Conservation (phyloP, 2,329 filamentous ascomycete genomes). For the Exophiala phaeomuriformis region DNA sequence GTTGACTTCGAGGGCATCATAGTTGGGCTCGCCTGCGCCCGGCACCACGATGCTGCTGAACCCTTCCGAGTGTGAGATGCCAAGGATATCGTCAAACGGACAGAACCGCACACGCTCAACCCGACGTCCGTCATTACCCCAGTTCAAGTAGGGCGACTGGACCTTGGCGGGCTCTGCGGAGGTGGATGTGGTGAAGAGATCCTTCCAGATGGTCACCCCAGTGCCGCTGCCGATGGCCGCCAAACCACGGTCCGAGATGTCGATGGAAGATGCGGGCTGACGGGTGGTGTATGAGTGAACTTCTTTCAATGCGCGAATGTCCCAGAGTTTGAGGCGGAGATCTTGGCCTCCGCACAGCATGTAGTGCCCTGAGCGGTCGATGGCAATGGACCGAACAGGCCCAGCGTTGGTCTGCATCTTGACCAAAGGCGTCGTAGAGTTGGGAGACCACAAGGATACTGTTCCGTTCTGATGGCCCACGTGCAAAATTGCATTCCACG, state of each 20-base stretch:
- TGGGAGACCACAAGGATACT: slow-evolving; percentile 93
- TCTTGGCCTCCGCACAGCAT: slow-evolving; percentile 94
- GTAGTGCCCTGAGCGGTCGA: slow-evolving; percentile 86
- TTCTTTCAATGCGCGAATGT: slow-evolving; percentile 87
- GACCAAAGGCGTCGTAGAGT: slow-evolving; percentile 74
- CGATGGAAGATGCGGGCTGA: slow-evolving; percentile 71
- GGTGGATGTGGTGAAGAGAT: slow-evolving; percentile 70
- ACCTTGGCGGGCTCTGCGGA: slow-evolving; percentile 66
- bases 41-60: slow-evolving; percentile 88
- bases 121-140: slow-evolving; percentile 68
- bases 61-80: slow-evolving; percentile 73
- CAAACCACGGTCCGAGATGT: slow-evolving; percentile 81
- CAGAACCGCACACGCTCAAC: slow-evolving; percentile 85
- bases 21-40: slow-evolving; percentile 94
- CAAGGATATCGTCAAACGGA: slow-evolving; percentile 88
- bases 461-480: slow-evolving; percentile 92
- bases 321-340: slow-evolving; percentile 88
- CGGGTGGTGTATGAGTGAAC: slow-evolving; percentile 82
- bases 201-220: slow-evolving; percentile 81
- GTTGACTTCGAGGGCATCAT: slow-evolving; percentile 86
- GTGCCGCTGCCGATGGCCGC: slow-evolving; percentile 90
- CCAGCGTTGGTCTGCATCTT: slow-evolving; percentile 86
- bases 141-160: slow-evolving; percentile 83
- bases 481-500: slow-evolving; percentile 84
- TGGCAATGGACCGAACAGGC: slow-evolving; percentile 73